Conservation (phyloP, 495 filamentous ascomycete species). For the Saxophila tyrrhenica region DNA sequence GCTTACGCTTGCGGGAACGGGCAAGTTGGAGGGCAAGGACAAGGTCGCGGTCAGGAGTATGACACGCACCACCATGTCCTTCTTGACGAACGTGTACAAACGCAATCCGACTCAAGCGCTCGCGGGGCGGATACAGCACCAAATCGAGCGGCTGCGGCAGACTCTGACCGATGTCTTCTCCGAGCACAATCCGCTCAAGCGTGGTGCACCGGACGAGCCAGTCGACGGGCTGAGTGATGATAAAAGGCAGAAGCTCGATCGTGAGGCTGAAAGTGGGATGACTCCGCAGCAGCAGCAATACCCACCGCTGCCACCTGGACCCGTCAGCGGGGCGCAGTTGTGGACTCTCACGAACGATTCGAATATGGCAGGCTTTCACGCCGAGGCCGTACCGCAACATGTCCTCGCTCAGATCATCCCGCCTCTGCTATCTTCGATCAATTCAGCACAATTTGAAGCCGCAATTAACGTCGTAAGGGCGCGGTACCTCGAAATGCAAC, state of each 20-base stretch:
- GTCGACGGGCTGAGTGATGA: conserved; percentile 56
- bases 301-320: conserved; percentile 59
- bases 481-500: conserved; percentile 37
- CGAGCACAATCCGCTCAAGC: conserved; percentile 58
- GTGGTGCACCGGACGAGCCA: conserved; percentile 52
- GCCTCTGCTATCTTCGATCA: conserved; percentile 49
- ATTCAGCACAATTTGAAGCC: conserved; percentile 50
- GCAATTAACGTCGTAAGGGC: conserved; percentile 50
- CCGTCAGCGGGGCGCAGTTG: conserved; percentile 62
- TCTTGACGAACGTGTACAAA: conserved; percentile 70
- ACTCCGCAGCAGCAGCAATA: conserved; percentile 36
- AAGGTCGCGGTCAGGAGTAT: conserved; percentile 82
- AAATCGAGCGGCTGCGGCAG: conserved; percentile 67
- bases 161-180: conserved; percentile 65
- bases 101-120: conserved; percentile 61
- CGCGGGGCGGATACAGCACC: conserved; percentile 61
- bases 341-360: conserved; percentile 72
- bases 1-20: conserved; percentile 54
- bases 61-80: conserved; percentile 75
- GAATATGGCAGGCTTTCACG: conserved; percentile 67
- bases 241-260: conserved; percentile 60
- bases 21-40: conserved; percentile 62
- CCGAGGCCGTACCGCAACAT: conserved; percentile 51
- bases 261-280: conserved; percentile 25
- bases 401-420: conserved; percentile 66